Percentiles rank a stretch among this genome's conserved stretches.
Conservation (phyloP, 345 rosid species). For the Acer yangbiense region DNA sequence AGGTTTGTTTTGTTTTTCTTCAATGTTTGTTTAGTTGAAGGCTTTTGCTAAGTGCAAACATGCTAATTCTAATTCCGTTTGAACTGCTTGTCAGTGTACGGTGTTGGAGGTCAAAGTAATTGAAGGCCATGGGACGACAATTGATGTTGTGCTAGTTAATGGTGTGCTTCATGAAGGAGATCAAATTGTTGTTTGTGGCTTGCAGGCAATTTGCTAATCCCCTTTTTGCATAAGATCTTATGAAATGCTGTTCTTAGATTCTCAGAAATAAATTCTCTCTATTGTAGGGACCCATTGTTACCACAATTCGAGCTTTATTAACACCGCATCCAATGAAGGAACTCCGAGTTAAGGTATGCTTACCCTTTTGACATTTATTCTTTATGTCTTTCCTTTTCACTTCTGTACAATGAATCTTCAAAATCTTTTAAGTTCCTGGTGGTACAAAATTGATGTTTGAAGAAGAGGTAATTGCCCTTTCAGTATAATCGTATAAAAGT, state of each 20-base stretch:
- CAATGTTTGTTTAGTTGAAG: background rate
- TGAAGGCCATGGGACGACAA: conserved; percentile 95
- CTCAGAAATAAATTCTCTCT: conserved; percentile 20
- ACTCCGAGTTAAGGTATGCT: conserved; percentile 81
- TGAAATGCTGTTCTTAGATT: conserved; percentile 11
- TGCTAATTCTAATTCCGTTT: conserved; percentile 30
- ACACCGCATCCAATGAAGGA: conserved; percentile 99
- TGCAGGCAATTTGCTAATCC: conserved; percentile 63
- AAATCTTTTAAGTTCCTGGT: background rate
- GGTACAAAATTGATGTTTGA: background rate
- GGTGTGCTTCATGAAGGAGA: conserved; percentile 94
- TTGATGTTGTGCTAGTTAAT: conserved; percentile 90
- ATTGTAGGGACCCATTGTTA: conserved; percentile 84
- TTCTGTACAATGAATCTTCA: background rate
- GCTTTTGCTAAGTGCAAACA: conserved; percentile 6
- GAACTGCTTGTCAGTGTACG: conserved; percentile 67
- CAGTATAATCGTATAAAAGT: background rate
- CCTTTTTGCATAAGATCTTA: background rate
- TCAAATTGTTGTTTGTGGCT: conserved; percentile 92
- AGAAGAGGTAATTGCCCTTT: background rate
- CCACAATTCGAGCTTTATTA: conserved; percentile 79
- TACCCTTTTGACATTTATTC: background rate
- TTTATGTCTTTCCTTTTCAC: background rate
- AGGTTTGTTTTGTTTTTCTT: conserved; percentile 43
- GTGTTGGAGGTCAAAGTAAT: conserved; percentile 95